These are phyloP conservation scores for Oropetium thomaeum DNA, from an alignment of 176 grass and related monocot species.

Conservation along the genomic window DNA sequence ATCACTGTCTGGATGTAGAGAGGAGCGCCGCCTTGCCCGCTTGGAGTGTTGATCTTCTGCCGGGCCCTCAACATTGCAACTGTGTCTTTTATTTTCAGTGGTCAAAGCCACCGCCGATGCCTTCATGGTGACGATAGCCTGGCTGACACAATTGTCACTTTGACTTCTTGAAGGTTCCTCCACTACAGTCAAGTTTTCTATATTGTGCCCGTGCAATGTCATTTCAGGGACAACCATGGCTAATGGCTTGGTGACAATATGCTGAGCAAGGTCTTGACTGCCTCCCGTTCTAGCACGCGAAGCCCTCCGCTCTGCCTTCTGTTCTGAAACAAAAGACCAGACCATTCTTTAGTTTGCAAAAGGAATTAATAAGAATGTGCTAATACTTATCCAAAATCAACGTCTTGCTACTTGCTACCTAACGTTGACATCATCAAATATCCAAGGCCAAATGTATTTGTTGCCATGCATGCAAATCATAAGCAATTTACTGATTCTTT, in stretches of 20 bases:
- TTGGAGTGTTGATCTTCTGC: neutral
- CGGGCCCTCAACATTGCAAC: neutral
- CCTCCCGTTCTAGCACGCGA: neutral
- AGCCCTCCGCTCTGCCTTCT: neutral
- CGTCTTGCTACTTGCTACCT: neutral
- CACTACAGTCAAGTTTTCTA: no score
- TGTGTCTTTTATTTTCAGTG: neutral
- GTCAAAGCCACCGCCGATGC: no score
- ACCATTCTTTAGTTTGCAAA: neutral
- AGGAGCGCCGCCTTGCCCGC: no score
- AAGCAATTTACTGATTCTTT: neutral
- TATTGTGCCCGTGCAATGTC: no score
- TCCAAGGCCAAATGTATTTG: neutral
- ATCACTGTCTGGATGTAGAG: no score
- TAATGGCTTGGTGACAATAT: neutral
- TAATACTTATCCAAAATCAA: neutral
- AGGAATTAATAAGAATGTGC: neutral
- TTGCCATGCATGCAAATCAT: neutral
- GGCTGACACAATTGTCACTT: no score
- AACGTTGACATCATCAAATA: neutral
- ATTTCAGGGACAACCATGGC: neutral
- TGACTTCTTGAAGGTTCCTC: no score
- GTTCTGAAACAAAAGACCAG: neutral
- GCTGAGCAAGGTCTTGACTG: neutral
- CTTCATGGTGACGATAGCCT: no score